phyloP scores from a whole-genome alignment of 2,329 filamentous ascomycete species.

The Aspergillus niger region DNA sequence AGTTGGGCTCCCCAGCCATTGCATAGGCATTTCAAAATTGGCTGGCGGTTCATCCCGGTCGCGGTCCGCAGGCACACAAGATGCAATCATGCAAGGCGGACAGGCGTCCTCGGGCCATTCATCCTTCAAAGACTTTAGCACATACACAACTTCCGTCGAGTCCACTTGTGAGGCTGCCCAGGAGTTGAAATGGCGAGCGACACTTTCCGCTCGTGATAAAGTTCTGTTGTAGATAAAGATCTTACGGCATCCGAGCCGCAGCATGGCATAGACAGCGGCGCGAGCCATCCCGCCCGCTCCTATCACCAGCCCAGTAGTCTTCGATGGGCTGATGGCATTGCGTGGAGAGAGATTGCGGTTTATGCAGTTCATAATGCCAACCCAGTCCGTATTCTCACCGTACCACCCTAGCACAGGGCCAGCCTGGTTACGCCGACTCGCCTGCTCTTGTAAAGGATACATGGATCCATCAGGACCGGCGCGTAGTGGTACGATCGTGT shows the following conservation, averaged over 20 bases:
- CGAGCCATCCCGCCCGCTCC: slow-evolving; percentile 74
- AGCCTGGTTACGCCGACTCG: slow-evolving; percentile 45
- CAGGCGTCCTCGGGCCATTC: slow-evolving; percentile 66
- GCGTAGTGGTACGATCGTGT: slow-evolving; percentile 48
- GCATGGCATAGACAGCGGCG: slow-evolving; percentile 75
- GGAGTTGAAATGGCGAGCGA: slow-evolving; percentile 69
- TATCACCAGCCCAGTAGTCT: slow-evolving; percentile 56
- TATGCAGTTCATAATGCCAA: slow-evolving; percentile 46
- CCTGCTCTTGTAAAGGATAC: slow-evolving; percentile 42
- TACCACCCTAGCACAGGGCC: slow-evolving; percentile 46
- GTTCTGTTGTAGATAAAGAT: slow-evolving; percentile 77
- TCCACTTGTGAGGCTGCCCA: slow-evolving; percentile 45
- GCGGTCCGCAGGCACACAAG: slow-evolving; percentile 72
- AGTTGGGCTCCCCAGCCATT: slow-evolving; percentile 71
- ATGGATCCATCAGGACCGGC: slow-evolving; percentile 38
- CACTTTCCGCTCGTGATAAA: slow-evolving; percentile 63
- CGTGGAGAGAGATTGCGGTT: slow-evolving; percentile 46
- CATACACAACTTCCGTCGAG: slow-evolving; percentile 43
- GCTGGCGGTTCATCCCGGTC: slow-evolving; percentile 66
- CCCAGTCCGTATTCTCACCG: slow-evolving; percentile 49
- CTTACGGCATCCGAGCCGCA: slow-evolving; percentile 74
- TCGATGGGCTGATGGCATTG: slow-evolving; percentile 56
- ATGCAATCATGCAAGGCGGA: slow-evolving; percentile 72
- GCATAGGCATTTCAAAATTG: slow-evolving; percentile 67
- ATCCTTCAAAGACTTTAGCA: slow-evolving; percentile 61